Evolutionary conservation across 306 rosid species (phyloP).

Genomic region (Comarum palustre): DNA sequence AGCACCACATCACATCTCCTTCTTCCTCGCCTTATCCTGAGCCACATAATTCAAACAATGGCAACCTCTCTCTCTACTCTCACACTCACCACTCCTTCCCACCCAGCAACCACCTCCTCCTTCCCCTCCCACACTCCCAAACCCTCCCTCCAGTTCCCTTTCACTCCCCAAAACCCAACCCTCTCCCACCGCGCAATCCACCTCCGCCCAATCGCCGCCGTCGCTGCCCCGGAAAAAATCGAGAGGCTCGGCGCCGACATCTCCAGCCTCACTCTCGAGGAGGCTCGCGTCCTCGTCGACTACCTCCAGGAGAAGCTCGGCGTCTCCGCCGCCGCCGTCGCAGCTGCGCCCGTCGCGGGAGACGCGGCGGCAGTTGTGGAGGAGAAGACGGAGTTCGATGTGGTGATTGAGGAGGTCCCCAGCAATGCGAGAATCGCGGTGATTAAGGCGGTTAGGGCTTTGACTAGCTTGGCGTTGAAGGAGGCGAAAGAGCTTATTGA

Average conservation of each 20-base stretch:
- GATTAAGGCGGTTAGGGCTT: slow-evolving; percentile 72
- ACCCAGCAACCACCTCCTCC: slow-evolving; percentile 24
- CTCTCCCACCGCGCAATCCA: slow-evolving; percentile 44
- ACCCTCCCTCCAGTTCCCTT: slow-evolving; percentile 45
- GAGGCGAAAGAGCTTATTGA: slow-evolving; percentile 92
- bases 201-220: slow-evolving; percentile 66
- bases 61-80: slow-evolving; percentile 59
- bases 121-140: slow-evolving; percentile 35
- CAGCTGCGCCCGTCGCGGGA: slow-evolving; percentile 29
- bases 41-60: too few species aligned
- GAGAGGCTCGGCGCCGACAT: slow-evolving; percentile 62
- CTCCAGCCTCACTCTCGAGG: slow-evolving; percentile 73
- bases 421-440: slow-evolving; percentile 75
- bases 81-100: slow-evolving; percentile 40
- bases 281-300: slow-evolving; percentile 77
- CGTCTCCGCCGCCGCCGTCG: slow-evolving; percentile 68
- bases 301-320: slow-evolving; percentile 91
- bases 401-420: slow-evolving; percentile 82
- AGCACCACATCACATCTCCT: not conserved
- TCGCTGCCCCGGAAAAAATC: slow-evolving; percentile 53
- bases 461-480: slow-evolving; percentile 85
- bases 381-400: slow-evolving; percentile 96
- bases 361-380: slow-evolving; percentile 40
- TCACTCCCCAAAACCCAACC: slow-evolving; percentile 17
- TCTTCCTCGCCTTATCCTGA: too few species aligned